Conservation (phyloP, 1,139 yeast genomes). For the Yamadazyma buinensis region DNA sequence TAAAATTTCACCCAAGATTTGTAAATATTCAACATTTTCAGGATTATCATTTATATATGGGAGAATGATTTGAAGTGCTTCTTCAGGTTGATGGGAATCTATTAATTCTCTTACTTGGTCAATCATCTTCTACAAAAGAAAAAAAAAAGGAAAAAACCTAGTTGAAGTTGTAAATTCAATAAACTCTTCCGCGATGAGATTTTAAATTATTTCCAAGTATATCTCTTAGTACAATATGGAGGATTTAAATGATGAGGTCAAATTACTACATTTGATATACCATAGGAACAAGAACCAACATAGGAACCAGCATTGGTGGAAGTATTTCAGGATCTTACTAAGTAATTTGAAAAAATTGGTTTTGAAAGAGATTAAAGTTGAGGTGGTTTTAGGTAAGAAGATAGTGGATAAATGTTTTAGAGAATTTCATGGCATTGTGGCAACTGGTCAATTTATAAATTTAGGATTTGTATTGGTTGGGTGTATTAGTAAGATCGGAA, state of each 20-base stretch:
- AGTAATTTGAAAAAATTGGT: constrained; percentile 46
- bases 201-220: no score
- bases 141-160: no score
- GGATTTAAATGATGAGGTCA: constrained; percentile 39
- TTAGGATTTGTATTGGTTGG: constrained; percentile 73
- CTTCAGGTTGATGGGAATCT: constrained; percentile 27
- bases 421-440: constrained; percentile 63
- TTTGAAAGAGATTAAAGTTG: constrained; percentile 17
- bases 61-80: constrained; percentile 35
- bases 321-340: constrained; percentile 57
- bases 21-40: constrained; percentile 31
- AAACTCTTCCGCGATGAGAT: constrained; percentile 8
- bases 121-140: neutral
- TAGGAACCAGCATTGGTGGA: constrained; percentile 75
- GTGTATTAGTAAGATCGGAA: constrained; percentile 43
- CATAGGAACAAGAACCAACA: constrained; percentile 79
- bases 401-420: constrained; percentile 51
- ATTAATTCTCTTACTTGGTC: constrained; percentile 4
- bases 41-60: constrained; percentile 25
- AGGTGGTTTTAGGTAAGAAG: constrained; percentile 29
- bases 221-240: no score
- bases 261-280: constrained; percentile 56
- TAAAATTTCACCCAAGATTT: constrained; percentile 65
- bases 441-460: constrained; percentile 74
- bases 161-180: no score